Base-by-base conservation (phyloP, 345 rosid genomes). In the Turnera subulata region DNA sequence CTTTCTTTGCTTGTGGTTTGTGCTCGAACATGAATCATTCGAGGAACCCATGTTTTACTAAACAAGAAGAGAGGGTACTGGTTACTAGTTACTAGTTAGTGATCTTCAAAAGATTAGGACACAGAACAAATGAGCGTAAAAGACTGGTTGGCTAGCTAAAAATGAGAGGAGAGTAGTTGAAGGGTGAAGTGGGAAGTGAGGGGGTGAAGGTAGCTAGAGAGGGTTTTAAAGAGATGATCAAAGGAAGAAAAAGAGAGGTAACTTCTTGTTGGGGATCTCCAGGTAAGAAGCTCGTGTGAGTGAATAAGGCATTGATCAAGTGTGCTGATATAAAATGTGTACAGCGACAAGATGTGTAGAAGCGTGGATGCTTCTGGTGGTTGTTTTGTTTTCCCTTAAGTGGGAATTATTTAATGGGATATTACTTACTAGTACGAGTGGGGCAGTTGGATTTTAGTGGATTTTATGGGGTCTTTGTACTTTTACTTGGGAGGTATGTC, bases 201-300 rank as follows among this genome's bases (percentile, higher is more conserved):
- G 61, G 58, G 64, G 59, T 57, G 52, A 49, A 4, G 8, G 35
- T 3, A 29, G 35, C 35, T 29, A n/a, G 38, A 11, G 60, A 12
- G 29, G 22, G 21, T 20, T 44, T 49, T 62, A 50, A 32, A 55
- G 48, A 43, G 29, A 39, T 33, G 39, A n/a, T n/a, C n/a, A n/a
- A 52, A 22, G 21, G 57, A 59, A 79, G 82, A 82, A 78, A 68
- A 65, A 64, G 79, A 58, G 74, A 77, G 78, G 80, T 55, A 78
- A 80, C 70, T 82, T 82, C 91, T 55, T 11, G 66, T 67, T 61
- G 75, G 78, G 74, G 80, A 82, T 78, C 85, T 80, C 87, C 76
- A 78, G 78, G 64, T 53, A 45, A 77, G 67, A 72, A 65, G 70
- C 70, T 66, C 46, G 64, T 69, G 81, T 61, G 25, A 54, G 74